Evolutionary conservation across 345 rosid species (phyloP), one percentile per base, ranked within the genome.

Genomic region (Camelina laxa): DNA sequence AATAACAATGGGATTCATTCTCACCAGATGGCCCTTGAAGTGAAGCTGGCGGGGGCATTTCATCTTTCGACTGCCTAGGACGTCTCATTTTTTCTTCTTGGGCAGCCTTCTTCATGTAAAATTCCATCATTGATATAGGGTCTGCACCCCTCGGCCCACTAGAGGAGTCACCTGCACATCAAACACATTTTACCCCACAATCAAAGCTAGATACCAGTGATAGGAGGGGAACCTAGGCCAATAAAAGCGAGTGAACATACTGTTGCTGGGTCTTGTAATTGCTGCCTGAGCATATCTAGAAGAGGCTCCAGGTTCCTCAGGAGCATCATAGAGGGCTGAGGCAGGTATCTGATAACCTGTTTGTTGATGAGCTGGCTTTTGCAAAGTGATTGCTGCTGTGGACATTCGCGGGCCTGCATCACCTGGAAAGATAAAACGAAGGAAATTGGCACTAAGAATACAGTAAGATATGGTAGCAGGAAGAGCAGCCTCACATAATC

Each of bases 41-140:
- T 6, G 96, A 91, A 47, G 91, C 83, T 78, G 99, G 99, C 1
- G 98, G 97, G 4, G 97, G 98, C 99, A 96, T 92, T 75, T 96
- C 99, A 81, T 92, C 98, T 75, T 96, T 96, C n/a, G 97, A 92
- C 74, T 86, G 90, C 80, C 83, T 96, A 71, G 98, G 98, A 80
- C 84, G 95, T 79, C 89, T 88, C 91, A 79, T 88, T 73, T 68
- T 91, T 85, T 92, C 99, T 84, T 96, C 99, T 70, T 80, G 89
- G 49, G 99, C 97, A 73, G 99, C 98, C 84, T 86, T 96, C 83
- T 96, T 96, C 97, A 89, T 74, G 85, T 91, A 96, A 74, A 87
- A 96, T 81, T 96, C 99, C 99, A 96, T 92, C 97, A 90, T 96
- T 57, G 96, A 94, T 55, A 96, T 74, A 74, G 99, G 96, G 83